Conservation (phyloP, 1,284 basidiomycete species). For the Apiotrichum brassicae region DNA sequence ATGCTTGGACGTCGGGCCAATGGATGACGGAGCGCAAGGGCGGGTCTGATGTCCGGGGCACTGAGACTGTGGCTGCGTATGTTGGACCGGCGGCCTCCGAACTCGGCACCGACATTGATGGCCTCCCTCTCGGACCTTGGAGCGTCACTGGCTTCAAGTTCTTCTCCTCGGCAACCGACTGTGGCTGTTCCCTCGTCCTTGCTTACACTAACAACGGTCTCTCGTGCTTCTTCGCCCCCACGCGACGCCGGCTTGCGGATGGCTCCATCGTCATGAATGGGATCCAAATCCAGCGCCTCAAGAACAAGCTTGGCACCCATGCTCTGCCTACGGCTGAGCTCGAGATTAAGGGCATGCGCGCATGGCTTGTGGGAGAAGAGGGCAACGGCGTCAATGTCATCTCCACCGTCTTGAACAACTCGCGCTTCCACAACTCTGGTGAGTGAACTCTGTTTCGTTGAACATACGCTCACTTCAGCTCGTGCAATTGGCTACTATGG, state of each 20-base stretch:
- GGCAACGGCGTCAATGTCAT: conserved; percentile 64
- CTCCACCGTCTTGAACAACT: conserved; percentile 67
- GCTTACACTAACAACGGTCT: conserved; percentile 48
- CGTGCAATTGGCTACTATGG: conserved; percentile 58
- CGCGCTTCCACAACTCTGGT: conserved; percentile 61
- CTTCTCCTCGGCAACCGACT: conserved; percentile 75
- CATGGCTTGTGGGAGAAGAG: conserved; percentile 58
- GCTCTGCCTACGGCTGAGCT: conserved; percentile 72
- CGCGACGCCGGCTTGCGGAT: conserved; percentile 51
- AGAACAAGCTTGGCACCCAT: conserved; percentile 73
- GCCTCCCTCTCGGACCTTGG: conserved; percentile 16
- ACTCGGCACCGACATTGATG: conserved; percentile 10
- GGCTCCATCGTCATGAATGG: conserved; percentile 54
- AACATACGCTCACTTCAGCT: neutral
- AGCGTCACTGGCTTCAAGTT: conserved; percentile 67
- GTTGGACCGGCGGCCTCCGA: neutral
- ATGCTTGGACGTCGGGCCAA: conserved; percentile 67
- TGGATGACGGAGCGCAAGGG: conserved; percentile 80
- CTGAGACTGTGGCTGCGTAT: conserved; percentile 63
- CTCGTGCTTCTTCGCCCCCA: conserved; percentile 54
- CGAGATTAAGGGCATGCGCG: conserved; percentile 57
- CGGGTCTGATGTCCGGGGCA: conserved; percentile 68
- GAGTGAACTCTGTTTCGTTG: conserved; percentile 20
- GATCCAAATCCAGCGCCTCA: conserved; percentile 64
- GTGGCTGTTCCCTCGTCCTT: conserved; percentile 13